phyloP scores from a whole-genome alignment of 2,329 filamentous ascomycete species.

The Eurotiales sp. region DNA sequence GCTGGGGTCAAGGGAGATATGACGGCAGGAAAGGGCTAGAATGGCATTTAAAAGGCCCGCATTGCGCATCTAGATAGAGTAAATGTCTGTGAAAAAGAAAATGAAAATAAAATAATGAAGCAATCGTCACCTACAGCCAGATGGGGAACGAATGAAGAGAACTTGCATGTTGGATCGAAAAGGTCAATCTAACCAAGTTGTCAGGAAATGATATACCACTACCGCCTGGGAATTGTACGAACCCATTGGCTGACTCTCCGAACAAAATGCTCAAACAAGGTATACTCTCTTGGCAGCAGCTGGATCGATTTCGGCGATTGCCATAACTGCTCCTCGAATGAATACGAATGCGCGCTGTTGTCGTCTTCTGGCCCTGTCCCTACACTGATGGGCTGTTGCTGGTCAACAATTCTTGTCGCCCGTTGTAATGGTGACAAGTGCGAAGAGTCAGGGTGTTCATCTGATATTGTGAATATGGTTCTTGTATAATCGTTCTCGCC shows the following conservation, averaged over 20 bases:
- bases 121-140: constrained; percentile 17
- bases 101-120: too few species aligned
- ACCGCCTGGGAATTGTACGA: not conserved
- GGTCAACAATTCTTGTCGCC: constrained; percentile 18
- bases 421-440: constrained; percentile 15
- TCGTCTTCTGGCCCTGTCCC: not conserved
- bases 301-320: constrained; percentile 18
- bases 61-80: constrained; percentile 18
- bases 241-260: constrained; percentile 19
- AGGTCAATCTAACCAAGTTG: constrained; percentile 19
- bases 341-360: not conserved
- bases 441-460: not conserved
- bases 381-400: constrained; percentile 2
- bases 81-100: not conserved
- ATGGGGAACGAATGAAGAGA: constrained; percentile 20
- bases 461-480: not conserved
- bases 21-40: constrained; percentile 23
- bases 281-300: constrained; percentile 11
- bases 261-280: constrained; percentile 19
- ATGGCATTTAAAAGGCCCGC: constrained; percentile 26
- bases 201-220: not conserved
- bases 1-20: constrained; percentile 19
- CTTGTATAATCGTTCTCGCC: not conserved
- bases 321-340: constrained; percentile 17
- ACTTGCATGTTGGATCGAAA: constrained; percentile 22